Evolutionary conservation across 768 basidiomycete genomes (phyloP).

Genomic region (Collybia mongolica): DNA sequence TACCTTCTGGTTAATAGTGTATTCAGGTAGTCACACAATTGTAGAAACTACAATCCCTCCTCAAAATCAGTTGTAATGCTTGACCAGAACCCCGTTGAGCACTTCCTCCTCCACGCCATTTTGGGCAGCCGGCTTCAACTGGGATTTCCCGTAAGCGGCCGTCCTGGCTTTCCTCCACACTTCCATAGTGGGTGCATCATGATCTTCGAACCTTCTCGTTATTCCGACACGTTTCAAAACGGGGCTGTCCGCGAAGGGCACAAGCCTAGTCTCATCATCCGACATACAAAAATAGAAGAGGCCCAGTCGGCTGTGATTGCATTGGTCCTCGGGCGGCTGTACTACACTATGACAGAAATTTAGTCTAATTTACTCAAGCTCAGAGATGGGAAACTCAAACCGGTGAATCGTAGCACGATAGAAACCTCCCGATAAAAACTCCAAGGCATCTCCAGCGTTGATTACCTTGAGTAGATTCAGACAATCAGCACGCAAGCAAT

Average conservation of each 20-base stretch:
- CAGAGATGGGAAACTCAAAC: neutral
- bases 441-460: slow-evolving; percentile 45
- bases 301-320: slow-evolving; percentile 37
- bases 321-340: slow-evolving; percentile 45
- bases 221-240: slow-evolving; percentile 36
- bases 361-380: slow-evolving; percentile 4
- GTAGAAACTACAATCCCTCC: no score
- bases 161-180: slow-evolving; percentile 37
- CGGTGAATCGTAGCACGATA: slow-evolving; percentile 46
- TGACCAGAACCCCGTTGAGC: slow-evolving; percentile 40
- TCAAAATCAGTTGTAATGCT: slow-evolving; percentile 39
- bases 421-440: slow-evolving; percentile 44
- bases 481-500: neutral
- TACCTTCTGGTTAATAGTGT: no score
- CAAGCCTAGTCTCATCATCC: slow-evolving; percentile 38
- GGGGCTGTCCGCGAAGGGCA: slow-evolving; percentile 35
- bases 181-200: slow-evolving; percentile 36
- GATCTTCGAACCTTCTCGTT: slow-evolving; percentile 26
- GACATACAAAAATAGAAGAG: slow-evolving; percentile 43
- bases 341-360: slow-evolving; percentile 23
- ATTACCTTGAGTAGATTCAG: slow-evolving; percentile 24
- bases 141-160: slow-evolving; percentile 36
- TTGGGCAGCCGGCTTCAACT: slow-evolving; percentile 30
- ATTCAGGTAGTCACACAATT: no score
- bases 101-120: slow-evolving; percentile 42